Percentiles rank a stretch among this genome's conserved stretches.
These are phyloP conservation scores for Ophiostoma montium DNA, from an alignment of 2,329 filamentous ascomycete genomes.

Conservation along the genomic window DNA sequence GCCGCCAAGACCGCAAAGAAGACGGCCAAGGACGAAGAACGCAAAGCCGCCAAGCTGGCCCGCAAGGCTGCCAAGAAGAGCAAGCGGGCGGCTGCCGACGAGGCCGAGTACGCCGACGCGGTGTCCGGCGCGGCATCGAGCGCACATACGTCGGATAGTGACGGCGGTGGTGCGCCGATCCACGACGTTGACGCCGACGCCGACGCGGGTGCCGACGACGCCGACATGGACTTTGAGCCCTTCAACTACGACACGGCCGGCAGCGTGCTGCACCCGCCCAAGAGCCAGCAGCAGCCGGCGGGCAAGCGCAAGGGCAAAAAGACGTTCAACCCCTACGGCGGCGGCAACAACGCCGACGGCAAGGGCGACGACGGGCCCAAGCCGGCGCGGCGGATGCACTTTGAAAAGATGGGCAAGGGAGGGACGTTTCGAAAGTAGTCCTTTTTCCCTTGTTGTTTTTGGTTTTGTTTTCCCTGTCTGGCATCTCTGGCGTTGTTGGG, in stretches of 20 bases:
- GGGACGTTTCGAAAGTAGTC: slow-evolving; percentile 27
- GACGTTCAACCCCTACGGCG: slow-evolving; percentile 21
- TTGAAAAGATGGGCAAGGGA: slow-evolving; percentile 20
- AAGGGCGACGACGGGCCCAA: slow-evolving; percentile 20
- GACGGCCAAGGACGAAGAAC: slow-evolving; percentile 5
- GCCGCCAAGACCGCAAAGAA: slow-evolving; percentile 5
- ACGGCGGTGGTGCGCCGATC: slow-evolving; percentile 23
- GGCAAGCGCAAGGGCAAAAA: slow-evolving; percentile 14
- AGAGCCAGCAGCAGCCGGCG: slow-evolving; percentile 3
- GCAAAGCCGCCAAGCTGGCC: background rate
- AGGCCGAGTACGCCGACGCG: slow-evolving; percentile 9
- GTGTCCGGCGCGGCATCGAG: background rate
- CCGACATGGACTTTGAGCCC: slow-evolving; percentile 17
- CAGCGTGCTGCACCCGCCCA: slow-evolving; percentile 19
- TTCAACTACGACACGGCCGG: slow-evolving; percentile 25
- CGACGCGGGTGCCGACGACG: slow-evolving; percentile 15
- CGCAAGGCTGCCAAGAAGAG: slow-evolving; percentile 17
- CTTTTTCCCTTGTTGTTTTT: background rate
- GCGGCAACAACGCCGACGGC: slow-evolving; percentile 14
- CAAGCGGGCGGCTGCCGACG: slow-evolving; percentile 17
- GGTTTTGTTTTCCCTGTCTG: background rate
- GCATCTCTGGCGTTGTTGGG: background rate
- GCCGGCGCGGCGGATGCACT: slow-evolving; percentile 20
- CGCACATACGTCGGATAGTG: slow-evolving; percentile 19
- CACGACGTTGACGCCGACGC: slow-evolving; percentile 14